Evolutionary conservation across 2,329 filamentous ascomycete genomes (phyloP).

Genomic region (Pseudopyricularia cyperi): DNA sequence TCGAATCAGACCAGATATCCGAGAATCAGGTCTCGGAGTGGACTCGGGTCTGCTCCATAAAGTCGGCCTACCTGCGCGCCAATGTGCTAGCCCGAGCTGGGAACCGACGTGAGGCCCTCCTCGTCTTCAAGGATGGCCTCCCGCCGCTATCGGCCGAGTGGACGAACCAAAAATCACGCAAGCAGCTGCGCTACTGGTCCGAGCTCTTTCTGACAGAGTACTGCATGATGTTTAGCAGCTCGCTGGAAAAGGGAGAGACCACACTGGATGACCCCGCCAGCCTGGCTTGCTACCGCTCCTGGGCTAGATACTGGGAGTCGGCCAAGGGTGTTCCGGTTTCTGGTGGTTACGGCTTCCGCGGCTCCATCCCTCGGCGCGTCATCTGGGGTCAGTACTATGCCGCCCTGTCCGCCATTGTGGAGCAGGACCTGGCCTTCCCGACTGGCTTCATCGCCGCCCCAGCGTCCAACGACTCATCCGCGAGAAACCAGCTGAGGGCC

Average conservation of each 20-base stretch:
- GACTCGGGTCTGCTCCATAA: conserved; percentile 72
- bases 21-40: conserved; percentile 52
- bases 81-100: conserved; percentile 40
- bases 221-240: conserved; percentile 55
- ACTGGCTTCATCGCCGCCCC: conserved; percentile 26
- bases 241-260: conserved; percentile 36
- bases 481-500: conserved; percentile 50
- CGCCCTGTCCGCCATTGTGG: conserved; percentile 63
- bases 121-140: conserved; percentile 52
- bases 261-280: conserved; percentile 38
- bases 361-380: conserved; percentile 46
- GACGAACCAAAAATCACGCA: conserved; percentile 36
- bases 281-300: conserved; percentile 48
- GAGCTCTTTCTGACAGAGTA: conserved; percentile 66
- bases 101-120: conserved; percentile 44
- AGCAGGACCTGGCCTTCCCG: conserved; percentile 49
- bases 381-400: conserved; percentile 83
- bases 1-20: conserved; percentile 41
- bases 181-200: conserved; percentile 64
- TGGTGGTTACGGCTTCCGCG: conserved; percentile 45
- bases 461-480: conserved; percentile 29
- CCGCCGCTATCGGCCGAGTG: conserved; percentile 45
- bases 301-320: conserved; percentile 56
- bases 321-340: conserved; percentile 28
- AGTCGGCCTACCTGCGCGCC: conserved; percentile 66